These are phyloP conservation scores for Esteya vermicola DNA, from an alignment of 2,329 filamentous ascomycete genomes.

Conservation along the genomic window DNA sequence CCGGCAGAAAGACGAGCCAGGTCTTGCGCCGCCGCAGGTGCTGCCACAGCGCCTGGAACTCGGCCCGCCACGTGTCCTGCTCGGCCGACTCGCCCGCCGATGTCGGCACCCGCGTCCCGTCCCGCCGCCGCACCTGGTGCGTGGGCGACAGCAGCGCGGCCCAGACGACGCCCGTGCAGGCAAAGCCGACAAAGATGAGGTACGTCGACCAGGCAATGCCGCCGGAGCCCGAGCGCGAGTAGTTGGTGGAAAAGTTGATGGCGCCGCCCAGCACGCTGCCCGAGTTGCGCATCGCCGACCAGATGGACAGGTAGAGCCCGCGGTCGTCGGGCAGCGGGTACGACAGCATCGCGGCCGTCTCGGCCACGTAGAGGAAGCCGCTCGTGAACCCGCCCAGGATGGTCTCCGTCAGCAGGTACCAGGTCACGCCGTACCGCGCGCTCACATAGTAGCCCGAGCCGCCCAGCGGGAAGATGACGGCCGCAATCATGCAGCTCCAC, in stretches of 20 bases:
- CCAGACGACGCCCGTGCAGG: neutral
- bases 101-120: neutral
- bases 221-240: neutral
- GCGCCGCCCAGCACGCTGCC: conserved; percentile 1
- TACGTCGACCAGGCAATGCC: conserved; percentile 1
- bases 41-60: neutral
- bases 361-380: conserved; percentile 2
- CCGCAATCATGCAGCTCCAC: neutral
- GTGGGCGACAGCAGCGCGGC: neutral
- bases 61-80: neutral
- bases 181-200: conserved; percentile 1
- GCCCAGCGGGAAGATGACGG: neutral
- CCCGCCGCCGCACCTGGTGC: neutral
- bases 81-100: neutral
- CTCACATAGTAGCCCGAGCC: conserved; percentile 1
- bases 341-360: conserved; percentile 1
- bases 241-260: conserved; percentile 2
- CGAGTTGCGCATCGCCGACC: conserved; percentile 1
- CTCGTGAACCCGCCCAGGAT: conserved; percentile 1
- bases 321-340: neutral
- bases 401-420: conserved; percentile 1
- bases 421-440: neutral
- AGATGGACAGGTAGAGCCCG: neutral
- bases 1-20: conserved; percentile 1
- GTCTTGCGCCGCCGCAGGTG: conserved; percentile 1